Evolutionary conservation across 2,329 filamentous ascomycete species (phyloP), one percentile per base, ranked within the genome.

Genomic region (Volutella citrinella): DNA sequence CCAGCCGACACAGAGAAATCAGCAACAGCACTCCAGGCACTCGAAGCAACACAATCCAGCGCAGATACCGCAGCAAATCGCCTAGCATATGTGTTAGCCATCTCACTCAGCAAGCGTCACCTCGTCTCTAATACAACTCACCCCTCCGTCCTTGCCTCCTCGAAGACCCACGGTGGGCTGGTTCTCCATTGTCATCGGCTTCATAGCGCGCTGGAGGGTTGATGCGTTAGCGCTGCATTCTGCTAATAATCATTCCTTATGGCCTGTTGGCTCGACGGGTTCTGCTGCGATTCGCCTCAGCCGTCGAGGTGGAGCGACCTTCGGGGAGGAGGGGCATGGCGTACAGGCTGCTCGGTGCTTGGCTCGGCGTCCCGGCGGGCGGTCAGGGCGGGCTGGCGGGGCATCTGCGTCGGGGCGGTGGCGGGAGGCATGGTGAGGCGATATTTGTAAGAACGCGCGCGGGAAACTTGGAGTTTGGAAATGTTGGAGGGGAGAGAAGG

Each of bases 11-110:
- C n/a, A n/a, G n/a, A n/a, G n/a, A n/a, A n/a, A 57, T 50, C 56
- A 55, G 36, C 54, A 56, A 32, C 52, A 57, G 38, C 53, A 55
- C 34, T 56, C 54, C 16, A 55, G 32, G 26, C 57, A 64, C 45
- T 65, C 60, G 35, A 63, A 65, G 45, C 63, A 65, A 44, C 58
- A 61, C 5, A 65, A 51, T 15, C 63, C 62, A 6, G 62, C 61
- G 36, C 62, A 65, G 31, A 65, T 50, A 18, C 63, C 63, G 35
- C 62, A 66, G 52, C 62, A 65, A 29, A 65, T 46, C 11, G 61
- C 63, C 63, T 65, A 26, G 8, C 10, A 27, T 27, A 2, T 19
- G n/a, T 16, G 16, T 42, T 15, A 41, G 37, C 30, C n/a, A 12
- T n/a, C n/a, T n/a, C n/a, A n/a, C n/a, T n/a, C n/a, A n/a, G n/a